Percentiles rank a stretch among this genome's conserved stretches.
phyloP scores from a whole-genome alignment of 2,329 filamentous ascomycete species.

The Cytospora mali region DNA sequence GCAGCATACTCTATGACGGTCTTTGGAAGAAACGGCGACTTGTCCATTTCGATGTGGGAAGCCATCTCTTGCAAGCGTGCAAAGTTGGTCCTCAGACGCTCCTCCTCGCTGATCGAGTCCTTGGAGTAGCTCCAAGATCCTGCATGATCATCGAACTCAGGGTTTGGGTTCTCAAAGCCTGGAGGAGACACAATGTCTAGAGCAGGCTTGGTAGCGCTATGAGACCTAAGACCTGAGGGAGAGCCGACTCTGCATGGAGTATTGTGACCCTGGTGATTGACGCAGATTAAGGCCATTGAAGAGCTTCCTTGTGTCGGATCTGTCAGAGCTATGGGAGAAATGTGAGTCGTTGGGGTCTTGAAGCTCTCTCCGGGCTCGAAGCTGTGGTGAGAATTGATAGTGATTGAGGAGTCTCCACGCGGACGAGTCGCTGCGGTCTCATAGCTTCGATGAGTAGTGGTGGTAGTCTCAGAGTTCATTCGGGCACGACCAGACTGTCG shows the following conservation, averaged over 20 bases:
- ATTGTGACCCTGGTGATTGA: background rate
- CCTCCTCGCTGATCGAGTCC: slow-evolving; percentile 21
- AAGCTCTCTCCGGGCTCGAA: slow-evolving; percentile 3
- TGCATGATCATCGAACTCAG: background rate
- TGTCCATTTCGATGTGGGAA: slow-evolving; percentile 2
- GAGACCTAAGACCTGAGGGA: slow-evolving; percentile 4
- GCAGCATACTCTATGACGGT: slow-evolving; percentile 12
- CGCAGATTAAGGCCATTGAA: background rate
- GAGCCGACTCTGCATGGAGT: background rate
- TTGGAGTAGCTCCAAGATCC: slow-evolving; percentile 7
- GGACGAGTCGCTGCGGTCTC: background rate
- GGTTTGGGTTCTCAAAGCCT: background rate
- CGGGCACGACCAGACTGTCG: background rate
- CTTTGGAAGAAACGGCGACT: slow-evolving; percentile 17
- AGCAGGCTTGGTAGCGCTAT: background rate
- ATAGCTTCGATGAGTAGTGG: background rate
- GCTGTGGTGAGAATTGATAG: slow-evolving; percentile 1
- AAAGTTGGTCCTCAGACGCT: slow-evolving; percentile 15
- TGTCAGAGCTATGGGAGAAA: background rate
- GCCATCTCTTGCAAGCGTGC: slow-evolving; percentile 14
- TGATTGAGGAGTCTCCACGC: slow-evolving; percentile 7
- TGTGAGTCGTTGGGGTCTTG: background rate
- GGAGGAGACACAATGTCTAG: background rate
- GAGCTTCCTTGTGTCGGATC: background rate
- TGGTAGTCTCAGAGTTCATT: slow-evolving; percentile 4